These are phyloP conservation scores for Colletotrichum sp. DNA, from an alignment of 2,329 filamentous ascomycete species.

Conservation along the genomic window DNA sequence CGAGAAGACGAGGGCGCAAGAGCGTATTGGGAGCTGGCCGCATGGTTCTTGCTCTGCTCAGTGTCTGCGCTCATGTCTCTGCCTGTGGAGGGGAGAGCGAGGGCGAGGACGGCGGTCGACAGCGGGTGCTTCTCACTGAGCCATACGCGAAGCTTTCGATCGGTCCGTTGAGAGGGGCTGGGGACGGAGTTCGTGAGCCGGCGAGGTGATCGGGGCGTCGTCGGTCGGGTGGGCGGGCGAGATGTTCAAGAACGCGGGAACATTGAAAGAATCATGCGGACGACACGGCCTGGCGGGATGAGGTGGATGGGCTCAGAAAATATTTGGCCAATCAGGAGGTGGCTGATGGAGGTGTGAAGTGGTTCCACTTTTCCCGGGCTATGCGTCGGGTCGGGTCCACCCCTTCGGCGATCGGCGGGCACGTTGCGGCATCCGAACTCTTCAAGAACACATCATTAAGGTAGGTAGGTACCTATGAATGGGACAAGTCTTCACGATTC, in stretches of 20 bases:
- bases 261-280: background rate
- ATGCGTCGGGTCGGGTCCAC: background rate
- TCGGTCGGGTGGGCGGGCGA: background rate
- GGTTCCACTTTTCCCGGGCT: background rate
- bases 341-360: background rate
- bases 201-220: background rate
- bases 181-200: background rate
- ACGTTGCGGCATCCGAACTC: background rate
- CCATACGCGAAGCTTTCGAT: background rate
- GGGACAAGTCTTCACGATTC: background rate
- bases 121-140: background rate
- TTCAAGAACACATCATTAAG: background rate
- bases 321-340: conserved; percentile 1
- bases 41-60: conserved; percentile 19
- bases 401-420: background rate
- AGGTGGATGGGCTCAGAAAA: conserved; percentile 2
- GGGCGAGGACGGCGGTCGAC: background rate
- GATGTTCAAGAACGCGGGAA: background rate
- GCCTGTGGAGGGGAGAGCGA: background rate
- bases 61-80: conserved; percentile 19
- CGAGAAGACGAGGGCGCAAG: conserved; percentile 15
- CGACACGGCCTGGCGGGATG: background rate
- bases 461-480: background rate
- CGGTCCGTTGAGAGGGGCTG: background rate
- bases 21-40: conserved; percentile 19